Base-by-base conservation (phyloP, 2,329 filamentous ascomycete genomes). In the Botrytis porri region DNA sequence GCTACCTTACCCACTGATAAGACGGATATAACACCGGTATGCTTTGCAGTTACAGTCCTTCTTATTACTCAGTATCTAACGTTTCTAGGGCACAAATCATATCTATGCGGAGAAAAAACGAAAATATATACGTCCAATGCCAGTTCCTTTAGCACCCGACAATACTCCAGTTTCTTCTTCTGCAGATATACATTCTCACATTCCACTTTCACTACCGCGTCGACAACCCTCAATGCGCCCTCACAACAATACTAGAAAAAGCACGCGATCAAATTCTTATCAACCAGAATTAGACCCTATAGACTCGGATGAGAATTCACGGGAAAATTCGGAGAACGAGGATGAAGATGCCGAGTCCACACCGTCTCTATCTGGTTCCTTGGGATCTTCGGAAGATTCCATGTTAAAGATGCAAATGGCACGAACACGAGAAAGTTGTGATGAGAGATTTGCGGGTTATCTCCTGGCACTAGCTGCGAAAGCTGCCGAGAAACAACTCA, bases 401-500 rank as follows among this genome's bases (percentile, higher is more conserved):
- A 69, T 77, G 48, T 77, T 77, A 75, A 77, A 75, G 72, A 74
- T 80, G 75, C 79, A 81, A 74, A 74, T 80, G 83, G 88, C 80
- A 84, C 84, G 75, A 85, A 88, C 73, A 86, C 90, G 84, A 82
- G 92, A 84, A 85, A 94, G 86, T 73, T 91, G 92, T 75, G 93
- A 96, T 79, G 92, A 93, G 75, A 88, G 88, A 75, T 92, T 93
- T 77, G 89, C 92, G 69, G 89, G 90, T 54, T 95, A 95, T 81
- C 83, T 97, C 72, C 87, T 97, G 73, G 90, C 92, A 73, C 85
- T 97, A 73, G 93, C 94, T 61, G 93, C 93, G 69, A 91, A 90
- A 79, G 91, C 94, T 79, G 93, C 92, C 14, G 91, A 96, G 81
- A 89, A 90, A 79, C 92, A 95, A 81, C 85, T 98, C 75, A 89